Conservation (phyloP, 1,284 basidiomycete species). For the Quambalaria eucalypti region DNA sequence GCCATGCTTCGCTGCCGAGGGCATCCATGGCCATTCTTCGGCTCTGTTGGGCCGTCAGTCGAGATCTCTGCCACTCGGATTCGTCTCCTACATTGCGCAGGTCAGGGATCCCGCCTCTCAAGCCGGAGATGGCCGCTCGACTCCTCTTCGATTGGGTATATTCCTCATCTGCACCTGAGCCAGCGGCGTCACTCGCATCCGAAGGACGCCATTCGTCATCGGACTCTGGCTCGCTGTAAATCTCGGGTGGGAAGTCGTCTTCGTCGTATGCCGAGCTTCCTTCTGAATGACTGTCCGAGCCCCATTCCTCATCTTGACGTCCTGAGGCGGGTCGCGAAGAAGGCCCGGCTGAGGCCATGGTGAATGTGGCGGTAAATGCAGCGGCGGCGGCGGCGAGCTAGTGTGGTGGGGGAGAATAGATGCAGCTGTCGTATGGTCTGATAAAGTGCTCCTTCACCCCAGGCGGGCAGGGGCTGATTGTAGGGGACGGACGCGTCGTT, state of each 20-base stretch:
- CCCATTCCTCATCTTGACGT: no score
- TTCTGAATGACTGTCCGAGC: background rate
- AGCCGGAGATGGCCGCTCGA: background rate
- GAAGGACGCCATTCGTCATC: background rate
- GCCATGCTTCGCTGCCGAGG: background rate
- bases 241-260: background rate
- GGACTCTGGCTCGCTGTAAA: background rate
- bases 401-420: no score
- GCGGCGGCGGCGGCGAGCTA: no score
- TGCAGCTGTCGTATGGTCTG: no score
- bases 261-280: background rate
- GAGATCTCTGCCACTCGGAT: background rate
- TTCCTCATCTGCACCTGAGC: no score
- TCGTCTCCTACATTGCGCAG: background rate
- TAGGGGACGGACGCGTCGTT: no score
- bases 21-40: background rate
- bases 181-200: background rate
- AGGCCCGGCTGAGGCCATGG: no score
- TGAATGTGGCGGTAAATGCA: no score
- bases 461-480: no score
- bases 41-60: background rate
- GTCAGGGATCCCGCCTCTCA: background rate
- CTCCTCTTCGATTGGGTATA: background rate
- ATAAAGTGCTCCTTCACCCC: no score
- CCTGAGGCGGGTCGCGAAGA: no score